Evolutionary conservation across 306 rosid species (phyloP).

Genomic region (Cucumis cinereus): DNA sequence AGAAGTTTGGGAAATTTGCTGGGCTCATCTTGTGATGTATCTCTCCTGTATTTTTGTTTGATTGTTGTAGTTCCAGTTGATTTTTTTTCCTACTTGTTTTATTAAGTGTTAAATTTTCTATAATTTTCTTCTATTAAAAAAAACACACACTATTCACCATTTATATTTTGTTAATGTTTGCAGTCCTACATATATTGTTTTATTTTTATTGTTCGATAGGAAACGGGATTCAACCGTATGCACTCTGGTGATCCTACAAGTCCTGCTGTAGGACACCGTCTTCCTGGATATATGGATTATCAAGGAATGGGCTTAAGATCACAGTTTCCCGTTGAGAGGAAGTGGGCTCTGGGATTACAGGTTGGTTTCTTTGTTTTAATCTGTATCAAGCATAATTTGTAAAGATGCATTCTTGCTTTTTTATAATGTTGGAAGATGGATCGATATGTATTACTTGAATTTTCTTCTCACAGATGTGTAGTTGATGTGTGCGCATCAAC

Average conservation of each 20-base stretch:
- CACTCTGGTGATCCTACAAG: constrained; percentile 44
- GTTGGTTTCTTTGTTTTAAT: constrained; percentile 22
- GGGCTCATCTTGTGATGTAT: not conserved
- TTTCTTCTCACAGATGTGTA: not conserved
- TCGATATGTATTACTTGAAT: not conserved
- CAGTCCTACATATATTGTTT: not conserved
- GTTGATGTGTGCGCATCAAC: too few species aligned
- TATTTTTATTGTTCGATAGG: constrained; percentile 22
- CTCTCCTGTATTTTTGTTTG: not conserved
- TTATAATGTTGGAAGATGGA: not conserved
- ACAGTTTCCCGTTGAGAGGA: constrained; percentile 74
- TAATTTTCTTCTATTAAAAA: not conserved
- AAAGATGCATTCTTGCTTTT: not conserved
- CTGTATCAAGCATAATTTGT: not conserved
- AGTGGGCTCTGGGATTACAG: constrained; percentile 98
- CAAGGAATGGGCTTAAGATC: constrained; percentile 56
- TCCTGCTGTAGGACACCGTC: constrained; percentile 62
- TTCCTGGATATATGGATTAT: constrained; percentile 56
- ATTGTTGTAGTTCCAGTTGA: not conserved
- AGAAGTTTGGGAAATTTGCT: not conserved
- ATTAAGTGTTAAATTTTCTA: not conserved
- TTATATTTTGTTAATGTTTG: not conserved
- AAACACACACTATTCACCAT: too few species aligned
- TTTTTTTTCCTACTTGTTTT: not conserved
- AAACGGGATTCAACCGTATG: constrained; percentile 43